These are phyloP conservation scores for Fusarium scirpi DNA, from an alignment of 2,329 filamentous ascomycete genomes.

Conservation along the genomic window DNA sequence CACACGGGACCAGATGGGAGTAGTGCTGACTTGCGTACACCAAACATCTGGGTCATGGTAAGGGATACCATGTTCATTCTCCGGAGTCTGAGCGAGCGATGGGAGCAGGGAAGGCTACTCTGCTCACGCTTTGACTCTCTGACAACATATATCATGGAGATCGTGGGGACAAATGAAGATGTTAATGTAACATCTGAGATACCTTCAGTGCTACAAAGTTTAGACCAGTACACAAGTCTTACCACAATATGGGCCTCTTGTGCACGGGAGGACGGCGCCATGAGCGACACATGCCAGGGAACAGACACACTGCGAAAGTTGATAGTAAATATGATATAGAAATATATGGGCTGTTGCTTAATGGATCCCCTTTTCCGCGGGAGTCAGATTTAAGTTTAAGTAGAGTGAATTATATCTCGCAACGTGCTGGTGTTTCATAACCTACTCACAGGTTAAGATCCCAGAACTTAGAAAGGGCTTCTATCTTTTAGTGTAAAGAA, in stretches of 20 bases:
- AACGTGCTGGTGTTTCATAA: no score
- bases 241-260: not conserved
- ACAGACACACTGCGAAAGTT: not conserved
- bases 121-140: not conserved
- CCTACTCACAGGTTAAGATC: no score
- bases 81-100: constrained; percentile 1
- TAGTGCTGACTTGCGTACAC: accelerated
- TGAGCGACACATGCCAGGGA: not conserved
- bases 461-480: no score
- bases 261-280: accelerated
- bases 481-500: no score
- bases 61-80: constrained; percentile 10
- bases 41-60: constrained; percentile 6
- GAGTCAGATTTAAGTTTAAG: no score
- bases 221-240: constrained; percentile 11
- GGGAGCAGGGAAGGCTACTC: constrained; percentile 1
- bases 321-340: not conserved
- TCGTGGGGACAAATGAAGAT: accelerated
- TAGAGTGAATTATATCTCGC: no score
- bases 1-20: accelerated
- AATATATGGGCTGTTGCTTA: not conserved
- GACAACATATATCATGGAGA: not conserved
- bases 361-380: no score
- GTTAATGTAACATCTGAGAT: accelerated
- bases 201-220: accelerated